Evolutionary conservation across 2,329 filamentous ascomycete genomes (phyloP).

Genomic region (Cladosporium halotolerans): DNA sequence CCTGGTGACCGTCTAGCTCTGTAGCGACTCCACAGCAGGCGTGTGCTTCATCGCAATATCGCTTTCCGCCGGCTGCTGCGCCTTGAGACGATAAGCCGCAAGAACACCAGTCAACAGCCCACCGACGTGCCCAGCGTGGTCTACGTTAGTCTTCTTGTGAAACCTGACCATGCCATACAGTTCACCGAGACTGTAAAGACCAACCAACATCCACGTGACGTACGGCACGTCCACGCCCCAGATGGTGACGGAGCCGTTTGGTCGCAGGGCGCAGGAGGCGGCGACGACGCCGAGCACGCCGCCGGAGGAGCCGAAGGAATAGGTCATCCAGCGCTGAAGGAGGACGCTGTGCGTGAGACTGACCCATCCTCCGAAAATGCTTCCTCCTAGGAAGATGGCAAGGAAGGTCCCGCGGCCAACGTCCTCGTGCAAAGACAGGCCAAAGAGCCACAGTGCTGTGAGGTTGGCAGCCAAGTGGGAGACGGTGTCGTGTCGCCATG

Average conservation of each 20-base stretch:
- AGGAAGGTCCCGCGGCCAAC: slow-evolving; percentile 63
- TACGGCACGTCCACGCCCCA: slow-evolving; percentile 29
- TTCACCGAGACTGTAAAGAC: slow-evolving; percentile 25
- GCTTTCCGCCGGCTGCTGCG: neutral
- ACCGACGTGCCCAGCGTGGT: slow-evolving; percentile 33
- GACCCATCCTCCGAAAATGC: slow-evolving; percentile 53
- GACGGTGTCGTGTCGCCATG: slow-evolving; percentile 62
- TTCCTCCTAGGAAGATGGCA: slow-evolving; percentile 57
- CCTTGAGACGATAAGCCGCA: slow-evolving; percentile 16
- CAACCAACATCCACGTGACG: slow-evolving; percentile 34
- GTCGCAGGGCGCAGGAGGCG: slow-evolving; percentile 47
- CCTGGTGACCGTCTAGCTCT: too few species aligned
- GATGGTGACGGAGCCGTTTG: slow-evolving; percentile 22
- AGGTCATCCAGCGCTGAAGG: slow-evolving; percentile 37
- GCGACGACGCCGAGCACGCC: slow-evolving; percentile 56
- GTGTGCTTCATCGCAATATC: slow-evolving; percentile 1
- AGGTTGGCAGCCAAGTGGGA: slow-evolving; percentile 61
- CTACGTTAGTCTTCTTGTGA: slow-evolving; percentile 21
- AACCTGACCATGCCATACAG: slow-evolving; percentile 19
- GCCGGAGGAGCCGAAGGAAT: slow-evolving; percentile 62
- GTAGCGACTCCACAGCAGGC: neutral
- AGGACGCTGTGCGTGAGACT: slow-evolving; percentile 47
- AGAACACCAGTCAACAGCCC: slow-evolving; percentile 24
- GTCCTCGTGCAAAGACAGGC: slow-evolving; percentile 62
- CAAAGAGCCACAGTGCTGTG: slow-evolving; percentile 59